Evolutionary conservation across 140 eudicot genomes (phyloP).

Genomic region (Ambrosia hybrid): DNA sequence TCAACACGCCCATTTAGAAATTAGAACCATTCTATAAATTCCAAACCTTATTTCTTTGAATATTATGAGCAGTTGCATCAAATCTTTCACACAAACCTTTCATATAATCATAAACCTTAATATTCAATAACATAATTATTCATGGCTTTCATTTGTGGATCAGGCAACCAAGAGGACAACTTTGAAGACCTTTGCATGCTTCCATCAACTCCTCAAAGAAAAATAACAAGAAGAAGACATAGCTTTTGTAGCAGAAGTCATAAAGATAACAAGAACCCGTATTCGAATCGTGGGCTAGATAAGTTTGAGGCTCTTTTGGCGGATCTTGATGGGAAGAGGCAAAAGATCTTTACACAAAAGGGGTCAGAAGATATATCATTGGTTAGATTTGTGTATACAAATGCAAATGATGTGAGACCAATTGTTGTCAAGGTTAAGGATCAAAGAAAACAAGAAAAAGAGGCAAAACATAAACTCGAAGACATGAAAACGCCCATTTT

Average conservation of each 20-base stretch:
- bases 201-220: slow-evolving; percentile 29
- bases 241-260: slow-evolving; percentile 42
- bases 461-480: slow-evolving; percentile 14
- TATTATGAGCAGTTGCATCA: slow-evolving; percentile 14
- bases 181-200: slow-evolving; percentile 28
- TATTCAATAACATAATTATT: neutral
- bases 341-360: slow-evolving; percentile 58
- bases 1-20: slow-evolving; percentile 35
- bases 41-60: slow-evolving; percentile 9
- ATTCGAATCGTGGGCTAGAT: slow-evolving; percentile 62
- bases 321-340: slow-evolving; percentile 63
- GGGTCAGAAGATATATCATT: slow-evolving; percentile 64
- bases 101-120: slow-evolving; percentile 9
- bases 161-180: slow-evolving; percentile 33
- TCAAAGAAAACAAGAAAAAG: slow-evolving; percentile 35
- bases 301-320: slow-evolving; percentile 65
- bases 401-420: slow-evolving; percentile 55
- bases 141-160: slow-evolving; percentile 60
- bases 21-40: slow-evolving; percentile 30
- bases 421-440: slow-evolving; percentile 61
- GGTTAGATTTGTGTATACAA: slow-evolving; percentile 52
- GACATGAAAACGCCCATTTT: slow-evolving; percentile 8
- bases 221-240: slow-evolving; percentile 37
- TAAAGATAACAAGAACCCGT: slow-evolving; percentile 56
- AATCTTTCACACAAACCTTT: slow-evolving; percentile 5